Percentiles rank a stretch among this genome's conserved stretches.
Evolutionary conservation across 2,329 filamentous ascomycete genomes (phyloP).

Genomic region (Dendryphion nanum): DNA sequence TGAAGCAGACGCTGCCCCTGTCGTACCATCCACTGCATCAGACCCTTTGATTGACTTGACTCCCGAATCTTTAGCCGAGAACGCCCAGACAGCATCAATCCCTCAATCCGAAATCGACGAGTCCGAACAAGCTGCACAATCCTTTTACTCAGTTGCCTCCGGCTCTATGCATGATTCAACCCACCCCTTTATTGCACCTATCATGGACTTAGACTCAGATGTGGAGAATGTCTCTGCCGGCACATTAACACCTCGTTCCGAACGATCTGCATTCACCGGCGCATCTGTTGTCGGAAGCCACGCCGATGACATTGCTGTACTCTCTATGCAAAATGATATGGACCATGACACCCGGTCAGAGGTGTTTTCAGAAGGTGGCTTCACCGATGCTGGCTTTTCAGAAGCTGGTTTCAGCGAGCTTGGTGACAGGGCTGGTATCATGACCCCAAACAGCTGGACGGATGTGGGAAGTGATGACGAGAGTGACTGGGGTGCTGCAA

Average conservation of each 20-base stretch:
- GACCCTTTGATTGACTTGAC: conserved; percentile 33
- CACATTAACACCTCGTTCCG: conserved; percentile 39
- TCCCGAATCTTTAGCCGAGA: conserved; percentile 19
- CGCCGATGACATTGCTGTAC: conserved; percentile 34
- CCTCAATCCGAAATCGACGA: conserved; percentile 13
- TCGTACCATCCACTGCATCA: conserved; percentile 8
- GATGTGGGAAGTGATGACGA: conserved; percentile 41
- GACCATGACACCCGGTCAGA: conserved; percentile 37
- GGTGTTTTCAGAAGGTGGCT: conserved; percentile 34
- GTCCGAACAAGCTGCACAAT: conserved; percentile 26
- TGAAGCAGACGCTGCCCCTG: conserved; percentile 11
- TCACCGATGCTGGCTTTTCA: conserved; percentile 35
- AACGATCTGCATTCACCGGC: conserved; percentile 27
- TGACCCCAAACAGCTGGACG: conserved; percentile 41
- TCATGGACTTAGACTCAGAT: conserved; percentile 16
- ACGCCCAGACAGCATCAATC: conserved; percentile 18
- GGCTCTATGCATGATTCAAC: conserved; percentile 9
- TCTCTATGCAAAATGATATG: conserved; percentile 33
- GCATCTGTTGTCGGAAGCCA: conserved; percentile 28
- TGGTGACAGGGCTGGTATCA: conserved; percentile 23
- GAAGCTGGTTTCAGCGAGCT: conserved; percentile 35
- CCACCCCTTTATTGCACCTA: conserved; percentile 7
- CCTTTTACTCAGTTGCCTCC: conserved; percentile 38
- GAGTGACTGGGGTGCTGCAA: conserved; percentile 36
- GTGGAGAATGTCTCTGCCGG: conserved; percentile 33